Conservation (phyloP, 352 stramenopile genomes). For the Phytophthora quininea region DNA sequence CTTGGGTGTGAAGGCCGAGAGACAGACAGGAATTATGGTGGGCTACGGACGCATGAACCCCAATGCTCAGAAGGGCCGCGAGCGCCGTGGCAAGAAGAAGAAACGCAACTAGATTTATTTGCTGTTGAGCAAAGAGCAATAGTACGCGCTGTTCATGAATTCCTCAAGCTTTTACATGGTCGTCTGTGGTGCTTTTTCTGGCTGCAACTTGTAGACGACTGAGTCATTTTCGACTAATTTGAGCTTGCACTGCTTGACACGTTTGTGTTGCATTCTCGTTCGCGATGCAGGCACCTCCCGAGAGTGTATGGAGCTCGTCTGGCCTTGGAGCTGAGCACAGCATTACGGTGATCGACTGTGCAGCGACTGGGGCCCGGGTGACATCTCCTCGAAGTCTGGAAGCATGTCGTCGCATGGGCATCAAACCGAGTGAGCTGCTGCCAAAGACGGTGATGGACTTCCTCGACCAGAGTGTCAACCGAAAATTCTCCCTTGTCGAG, state of each 20-base stretch:
- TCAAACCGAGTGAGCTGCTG: slow-evolving; percentile 68
- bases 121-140: slow-evolving; percentile 3
- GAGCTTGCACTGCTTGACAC: slow-evolving; percentile 2
- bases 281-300: slow-evolving; percentile 16
- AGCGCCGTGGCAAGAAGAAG: slow-evolving; percentile 98
- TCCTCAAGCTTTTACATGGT: not conserved
- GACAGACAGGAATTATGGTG: slow-evolving; percentile 89
- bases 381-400: slow-evolving; percentile 74
- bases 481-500: slow-evolving; percentile 71
- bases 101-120: slow-evolving; percentile 81
- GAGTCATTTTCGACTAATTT: slow-evolving; percentile 18
- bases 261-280: not conserved
- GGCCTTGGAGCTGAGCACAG: slow-evolving; percentile 38
- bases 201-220: not conserved
- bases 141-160: not conserved
- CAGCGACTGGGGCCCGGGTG: slow-evolving; percentile 51
- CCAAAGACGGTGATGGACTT: slow-evolving; percentile 65
- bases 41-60: slow-evolving; percentile 96
- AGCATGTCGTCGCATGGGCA: slow-evolving; percentile 70
- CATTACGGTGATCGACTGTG: slow-evolving; percentile 59
- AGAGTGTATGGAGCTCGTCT: slow-evolving; percentile 8
- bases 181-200: not conserved
- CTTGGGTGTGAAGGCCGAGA: slow-evolving; percentile 92
- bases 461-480: slow-evolving; percentile 44
- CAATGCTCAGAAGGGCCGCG: slow-evolving; percentile 95